These are phyloP conservation scores for Helianthus annuus DNA, from an alignment of 129 eudicot species.

Conservation along the genomic window DNA sequence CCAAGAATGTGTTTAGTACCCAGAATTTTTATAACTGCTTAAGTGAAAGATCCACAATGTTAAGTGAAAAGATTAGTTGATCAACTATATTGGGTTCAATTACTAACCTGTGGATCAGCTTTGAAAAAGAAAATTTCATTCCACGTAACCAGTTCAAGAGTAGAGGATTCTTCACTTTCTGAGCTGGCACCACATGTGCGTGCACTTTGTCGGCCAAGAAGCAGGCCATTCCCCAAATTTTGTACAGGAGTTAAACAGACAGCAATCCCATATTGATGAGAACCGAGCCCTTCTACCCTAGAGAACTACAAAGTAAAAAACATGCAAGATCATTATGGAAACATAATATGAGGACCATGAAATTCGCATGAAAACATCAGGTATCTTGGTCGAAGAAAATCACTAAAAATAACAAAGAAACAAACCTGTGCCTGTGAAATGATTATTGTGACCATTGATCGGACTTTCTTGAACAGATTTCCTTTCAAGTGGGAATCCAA, in stretches of 20 bases:
- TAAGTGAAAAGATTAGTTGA: conserved; percentile 9
- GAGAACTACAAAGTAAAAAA: conserved; percentile 52
- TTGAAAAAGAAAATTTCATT: conserved; percentile 89
- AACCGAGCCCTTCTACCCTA: conserved; percentile 56
- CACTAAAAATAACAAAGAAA: not conserved
- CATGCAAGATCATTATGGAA: conserved; percentile 29
- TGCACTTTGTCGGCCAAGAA: conserved; percentile 69
- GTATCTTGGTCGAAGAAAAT: not conserved
- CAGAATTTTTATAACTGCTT: conserved; percentile 7
- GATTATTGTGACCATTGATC: conserved; percentile 71
- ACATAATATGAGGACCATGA: conserved; percentile 18
- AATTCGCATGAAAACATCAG: conserved; percentile 10
- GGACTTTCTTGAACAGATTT: conserved; percentile 48
- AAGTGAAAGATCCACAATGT: not conserved
- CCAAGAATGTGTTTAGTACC: conserved; percentile 16
- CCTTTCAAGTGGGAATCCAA: conserved; percentile 89
- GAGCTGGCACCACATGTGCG: conserved; percentile 78
- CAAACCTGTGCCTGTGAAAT: conserved; percentile 88
- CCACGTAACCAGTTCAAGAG: conserved; percentile 71
- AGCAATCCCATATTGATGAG: conserved; percentile 71
- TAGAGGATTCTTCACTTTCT: conserved; percentile 44
- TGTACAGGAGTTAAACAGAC: conserved; percentile 56
- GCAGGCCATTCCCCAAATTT: conserved; percentile 37
- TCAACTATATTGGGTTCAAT: not conserved
- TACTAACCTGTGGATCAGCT: conserved; percentile 79